Base-by-base conservation (phyloP, 2,329 filamentous ascomycete species). In the Fusarium sp. region DNA sequence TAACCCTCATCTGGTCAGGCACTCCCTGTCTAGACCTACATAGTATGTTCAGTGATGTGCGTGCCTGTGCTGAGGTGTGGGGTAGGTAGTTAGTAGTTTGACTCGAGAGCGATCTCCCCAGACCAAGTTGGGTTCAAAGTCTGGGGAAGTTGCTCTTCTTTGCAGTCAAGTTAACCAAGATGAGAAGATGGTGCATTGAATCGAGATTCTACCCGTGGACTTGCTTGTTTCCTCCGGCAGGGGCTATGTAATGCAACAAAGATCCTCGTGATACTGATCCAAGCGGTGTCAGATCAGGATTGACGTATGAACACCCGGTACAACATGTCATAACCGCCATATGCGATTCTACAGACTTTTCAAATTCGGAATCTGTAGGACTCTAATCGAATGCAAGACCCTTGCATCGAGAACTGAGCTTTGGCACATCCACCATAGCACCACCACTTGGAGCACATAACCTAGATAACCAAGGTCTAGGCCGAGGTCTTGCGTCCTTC, bases 51-150 rank as follows among this genome's bases (percentile, higher is more conserved):
- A 36, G 51, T 70, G 51, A 62, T 68, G 59, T 70, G 66, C 39
- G 66, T 70, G 36, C 53, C 59, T 59, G 66, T 70, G 68, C 58
- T 56, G 48, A 59, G 61, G 51, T 75, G 75, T 75, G 76, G 76
- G 73, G 71, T 67, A 70, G 73, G 71, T 67, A 69, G 47, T 44
- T 59, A 65, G 51, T 59, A 48, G 51, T 64, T 64, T 20, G 47
- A 56, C 36, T 65, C 42, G 55, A 45, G 54, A 65, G 39, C 53
- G 45, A 70, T 70, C 66, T 70, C 66, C 62, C 67, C 67, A 70
- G 57, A 71, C 63, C 66, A n/a, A 66, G 70, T 66, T 54, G 53
- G 61, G 68, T 30, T 68, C 51, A 66, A 55, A 72, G 66, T 74
- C 70, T 73, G 70, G 70, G 70, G 70, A 73, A 73, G 48, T 42